Evolutionary conservation across 2,329 filamentous ascomycete genomes (phyloP), one percentile per base, ranked within the genome.

Genomic region (Colletotrichum endophyticum): DNA sequence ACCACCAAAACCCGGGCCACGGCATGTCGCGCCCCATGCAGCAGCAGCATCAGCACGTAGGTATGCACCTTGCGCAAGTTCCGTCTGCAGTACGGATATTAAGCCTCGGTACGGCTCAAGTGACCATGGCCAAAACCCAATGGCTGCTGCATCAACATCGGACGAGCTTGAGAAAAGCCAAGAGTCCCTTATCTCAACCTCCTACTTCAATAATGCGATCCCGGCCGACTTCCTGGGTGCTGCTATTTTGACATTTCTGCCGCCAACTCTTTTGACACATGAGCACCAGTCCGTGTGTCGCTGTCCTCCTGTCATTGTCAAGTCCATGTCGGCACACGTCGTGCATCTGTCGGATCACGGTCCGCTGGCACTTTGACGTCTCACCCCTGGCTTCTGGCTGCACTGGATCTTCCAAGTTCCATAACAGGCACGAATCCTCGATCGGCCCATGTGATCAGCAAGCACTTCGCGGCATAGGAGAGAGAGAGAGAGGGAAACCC

Each of bases 151-250:
- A n/a, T 66, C n/a, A 59, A 72, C 49, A 66, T 74, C 67, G 67
- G 72, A 74, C 67, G 72, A 72, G 69, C 61, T 53, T 27, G 34
- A 49, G 68, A 56, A 62, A 44, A 69, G 72, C 72, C 72, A 75
- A 66, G 61, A 61, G 49, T 66, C 44, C 34, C 27, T 27, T 59
- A 74, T 34, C n/a, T 53, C 22, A 49, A 59, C 71, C 30, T 63
- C 39, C 25, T 22, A 49, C 25, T 36, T 56, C 27, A 61, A 28
- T 61, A 22, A 53, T 49, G 27, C 28, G 13, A 57, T 25, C 22
- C 39, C 39, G 62, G 25, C 27, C 32, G 69, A 39, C 27, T 32
- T 39, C 30, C 61, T 39, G 30, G 16, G 22, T 16, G 62, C 44
- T 22, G 3, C n/a, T 22, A 53, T 53, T 53, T 34, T 28, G 30